phyloP scores from a whole-genome alignment of 192 early-diverging fungal species.

The Backusella tuberculispora region DNA sequence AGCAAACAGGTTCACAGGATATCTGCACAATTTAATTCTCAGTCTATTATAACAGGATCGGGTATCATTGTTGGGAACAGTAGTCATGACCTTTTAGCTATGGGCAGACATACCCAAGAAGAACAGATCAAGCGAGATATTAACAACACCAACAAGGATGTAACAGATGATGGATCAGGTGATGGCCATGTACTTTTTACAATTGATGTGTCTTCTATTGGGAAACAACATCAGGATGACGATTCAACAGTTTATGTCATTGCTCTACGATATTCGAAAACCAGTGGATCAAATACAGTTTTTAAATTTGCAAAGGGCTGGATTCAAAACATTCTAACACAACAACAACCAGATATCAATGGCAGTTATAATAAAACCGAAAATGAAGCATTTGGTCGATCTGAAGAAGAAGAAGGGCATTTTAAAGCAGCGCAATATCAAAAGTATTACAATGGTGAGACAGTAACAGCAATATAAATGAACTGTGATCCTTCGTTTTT shows the following conservation, averaged over 20 bases:
- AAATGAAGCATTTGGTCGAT: background rate
- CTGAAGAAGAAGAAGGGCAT: background rate
- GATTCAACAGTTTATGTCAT: slow-evolving; percentile 8
- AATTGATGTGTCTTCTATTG: slow-evolving; percentile 27
- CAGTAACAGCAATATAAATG: background rate
- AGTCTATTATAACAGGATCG: slow-evolving; percentile 13
- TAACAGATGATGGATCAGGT: background rate
- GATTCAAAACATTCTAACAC: slow-evolving; percentile 20
- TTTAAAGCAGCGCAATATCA: slow-evolving; percentile 8
- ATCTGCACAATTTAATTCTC: slow-evolving; percentile 19
- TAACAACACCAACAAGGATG: background rate
- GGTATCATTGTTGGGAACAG: slow-evolving; percentile 16
- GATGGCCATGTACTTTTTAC: slow-evolving; percentile 21
- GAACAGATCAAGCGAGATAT: slow-evolving; percentile 2
- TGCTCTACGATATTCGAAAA: slow-evolving; percentile 20
- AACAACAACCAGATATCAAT: background rate
- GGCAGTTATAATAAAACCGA: background rate
- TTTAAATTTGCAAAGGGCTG: slow-evolving; percentile 33
- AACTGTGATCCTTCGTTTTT: background rate
- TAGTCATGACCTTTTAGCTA: slow-evolving; percentile 8
- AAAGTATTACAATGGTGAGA: slow-evolving; percentile 10
- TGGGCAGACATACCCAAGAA: slow-evolving; percentile 11
- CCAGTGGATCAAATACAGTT: slow-evolving; percentile 25
- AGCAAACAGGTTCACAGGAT: background rate
- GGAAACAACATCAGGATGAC: background rate